Evolutionary conservation across 768 basidiomycete genomes (phyloP), one percentile per base, ranked within the genome.

Genomic region (Amanita fuliginea): DNA sequence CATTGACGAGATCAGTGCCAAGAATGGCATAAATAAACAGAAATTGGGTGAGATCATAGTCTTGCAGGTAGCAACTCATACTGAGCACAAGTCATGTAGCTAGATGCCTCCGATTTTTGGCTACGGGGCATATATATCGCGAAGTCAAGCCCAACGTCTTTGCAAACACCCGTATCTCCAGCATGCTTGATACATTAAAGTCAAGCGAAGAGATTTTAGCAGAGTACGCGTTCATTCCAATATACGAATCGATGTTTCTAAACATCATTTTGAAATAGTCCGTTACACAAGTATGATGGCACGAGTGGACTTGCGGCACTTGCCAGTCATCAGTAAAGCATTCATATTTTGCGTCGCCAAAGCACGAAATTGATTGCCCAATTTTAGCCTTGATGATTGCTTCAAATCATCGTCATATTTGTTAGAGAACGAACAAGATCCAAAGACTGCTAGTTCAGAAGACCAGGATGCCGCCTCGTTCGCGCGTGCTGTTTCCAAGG

Each of bases 1-100:
- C 30, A 58, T 64, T 16, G 51, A 61, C 4, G 66, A 69, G 4
- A 70, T 72, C 30, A 66, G 63, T 7, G 56, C 54, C 18, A 63
- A 60, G 19, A 62, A 60, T 42, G 55, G 57, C 5, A 55, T 65
- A 18, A 60, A 71, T 44, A 52, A 60, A 3, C 46, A 54, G 16
- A 68, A 67, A 51, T 54, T 72, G 9, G 66, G 71, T 71, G 40
- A 16, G 36, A n/a, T 19, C 9, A 10, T 18, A 2, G 9, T 16
- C 16, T 19, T 4, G 26, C 6, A 14, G 3, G n/a, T 30, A n/a
- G 24, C 5, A 41, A 14, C 6, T 22, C 19, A 22, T 16, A 11
- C n/a, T n/a, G n/a, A n/a, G n/a, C n/a, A n/a, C n/a, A n/a, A 16
- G 21, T 21, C 22, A 21, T 13, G 22, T 18, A 60, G 62, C 52